A percentile compares a stretch with the other conserved stretches of the same genome.
phyloP scores from a whole-genome alignment of 441 rosid genomes.

The Raphanus hybrid region DNA sequence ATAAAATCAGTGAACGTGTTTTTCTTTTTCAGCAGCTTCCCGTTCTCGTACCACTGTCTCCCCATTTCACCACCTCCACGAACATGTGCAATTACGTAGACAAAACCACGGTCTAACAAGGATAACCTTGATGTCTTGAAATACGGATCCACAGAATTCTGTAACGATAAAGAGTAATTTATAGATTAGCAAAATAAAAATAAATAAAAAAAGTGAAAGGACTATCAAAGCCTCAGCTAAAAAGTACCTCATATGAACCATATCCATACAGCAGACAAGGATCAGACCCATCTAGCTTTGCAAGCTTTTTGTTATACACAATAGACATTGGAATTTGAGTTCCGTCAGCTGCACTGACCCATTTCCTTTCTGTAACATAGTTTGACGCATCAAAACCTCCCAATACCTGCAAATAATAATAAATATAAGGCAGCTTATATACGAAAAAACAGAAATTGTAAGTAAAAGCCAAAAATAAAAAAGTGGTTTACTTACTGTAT shows the following conservation, averaged over 20 bases:
- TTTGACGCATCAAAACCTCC: conserved; percentile 89
- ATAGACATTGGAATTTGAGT: conserved; percentile 81
- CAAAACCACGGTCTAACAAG: conserved; percentile 85
- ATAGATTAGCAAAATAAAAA: conserved; percentile 20
- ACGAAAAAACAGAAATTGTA: background rate
- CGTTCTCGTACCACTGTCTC: conserved; percentile 95
- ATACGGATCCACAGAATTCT: conserved; percentile 66
- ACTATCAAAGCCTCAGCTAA: conserved; percentile 19
- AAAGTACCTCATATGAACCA: conserved; percentile 92
- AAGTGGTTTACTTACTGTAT: conserved; percentile 58
- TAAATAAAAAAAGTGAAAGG: background rate
- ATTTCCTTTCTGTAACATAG: conserved; percentile 83
- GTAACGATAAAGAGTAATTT: conserved; percentile 27
- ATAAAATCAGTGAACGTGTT: conserved; percentile 91
- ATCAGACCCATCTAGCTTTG: conserved; percentile 86
- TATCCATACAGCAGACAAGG: conserved; percentile 86
- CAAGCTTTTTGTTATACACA: conserved; percentile 71
- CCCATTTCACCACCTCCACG: conserved; percentile 99
- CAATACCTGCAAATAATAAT: conserved; percentile 57
- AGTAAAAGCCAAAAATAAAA: background rate
- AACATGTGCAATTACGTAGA: conserved; percentile 80
- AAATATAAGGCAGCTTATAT: conserved; percentile 9
- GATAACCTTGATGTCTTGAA: conserved; percentile 79
- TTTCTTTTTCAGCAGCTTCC: conserved; percentile 79
- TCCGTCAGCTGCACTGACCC: conserved; percentile 90